These are phyloP conservation scores for Chaetomiaceae sp. DNA, from an alignment of 2,329 filamentous ascomycete species.

Conservation along the genomic window DNA sequence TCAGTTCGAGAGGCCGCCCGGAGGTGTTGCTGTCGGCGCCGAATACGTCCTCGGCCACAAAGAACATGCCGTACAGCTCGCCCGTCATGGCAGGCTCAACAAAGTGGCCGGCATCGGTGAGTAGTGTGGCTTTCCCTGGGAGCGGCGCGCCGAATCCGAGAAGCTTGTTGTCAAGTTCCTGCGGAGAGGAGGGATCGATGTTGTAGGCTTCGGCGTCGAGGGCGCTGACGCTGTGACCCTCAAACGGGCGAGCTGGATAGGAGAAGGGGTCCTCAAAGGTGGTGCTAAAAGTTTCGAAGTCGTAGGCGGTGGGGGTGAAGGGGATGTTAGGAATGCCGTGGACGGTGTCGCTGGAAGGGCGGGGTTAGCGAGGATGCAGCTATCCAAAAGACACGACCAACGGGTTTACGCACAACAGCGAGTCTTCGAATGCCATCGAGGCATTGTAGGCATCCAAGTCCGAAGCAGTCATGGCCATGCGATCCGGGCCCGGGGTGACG, in stretches of 20 bases:
- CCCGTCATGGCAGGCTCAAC: slow-evolving; percentile 62
- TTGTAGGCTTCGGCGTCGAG: slow-evolving; percentile 21
- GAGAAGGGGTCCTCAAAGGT: slow-evolving; percentile 63
- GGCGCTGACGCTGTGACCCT: slow-evolving; percentile 28
- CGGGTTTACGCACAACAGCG: slow-evolving; percentile 45
- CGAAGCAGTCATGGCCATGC: slow-evolving; percentile 39
- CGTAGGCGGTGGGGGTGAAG: slow-evolving; percentile 51
- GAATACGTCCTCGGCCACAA: slow-evolving; percentile 77
- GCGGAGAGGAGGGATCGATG: slow-evolving; percentile 43
- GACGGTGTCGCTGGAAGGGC: slow-evolving; percentile 34
- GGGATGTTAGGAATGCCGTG: slow-evolving; percentile 41
- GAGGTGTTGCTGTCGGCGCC: slow-evolving; percentile 44
- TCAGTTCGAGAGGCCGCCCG: slow-evolving; percentile 67
- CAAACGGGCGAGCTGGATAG: slow-evolving; percentile 45
- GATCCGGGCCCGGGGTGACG: slow-evolving; percentile 37
- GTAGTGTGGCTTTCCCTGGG: slow-evolving; percentile 48
- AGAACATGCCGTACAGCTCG: slow-evolving; percentile 84
- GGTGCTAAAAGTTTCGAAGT: slow-evolving; percentile 53
- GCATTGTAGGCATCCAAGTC: slow-evolving; percentile 48
- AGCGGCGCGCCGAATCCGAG: slow-evolving; percentile 65
- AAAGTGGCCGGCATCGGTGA: slow-evolving; percentile 60
- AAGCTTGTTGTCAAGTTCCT: slow-evolving; percentile 61
- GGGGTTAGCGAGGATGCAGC: too few relatives aligned
- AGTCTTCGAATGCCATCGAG: slow-evolving; percentile 50
- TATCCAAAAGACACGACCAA: too few relatives aligned